Conservation (phyloP, 108 stramenopile species). For the Mediolabrus comicus region DNA sequence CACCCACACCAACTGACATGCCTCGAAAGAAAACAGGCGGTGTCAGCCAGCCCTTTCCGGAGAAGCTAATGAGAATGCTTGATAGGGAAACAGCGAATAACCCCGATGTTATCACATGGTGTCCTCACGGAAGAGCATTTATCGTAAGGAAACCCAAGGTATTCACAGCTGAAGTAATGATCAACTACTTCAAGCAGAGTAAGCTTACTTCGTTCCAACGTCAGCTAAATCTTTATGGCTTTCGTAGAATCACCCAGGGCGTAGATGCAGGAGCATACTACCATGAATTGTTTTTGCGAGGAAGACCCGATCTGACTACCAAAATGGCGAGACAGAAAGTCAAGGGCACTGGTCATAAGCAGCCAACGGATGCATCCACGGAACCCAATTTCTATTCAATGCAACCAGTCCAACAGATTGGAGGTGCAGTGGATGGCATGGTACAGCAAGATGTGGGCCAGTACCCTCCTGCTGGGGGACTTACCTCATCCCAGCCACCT, state of each 20-base stretch:
- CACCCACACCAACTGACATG: conserved; percentile 52
- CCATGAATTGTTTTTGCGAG: conserved; percentile 84
- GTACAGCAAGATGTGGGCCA: background rate
- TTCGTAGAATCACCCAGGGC: conserved; percentile 87
- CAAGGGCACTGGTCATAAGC: conserved; percentile 89
- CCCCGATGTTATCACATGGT: conserved; percentile 64
- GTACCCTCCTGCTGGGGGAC: background rate
- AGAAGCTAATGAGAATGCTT: conserved; percentile 82
- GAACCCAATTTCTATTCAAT: conserved; percentile 88
- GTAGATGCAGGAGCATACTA: conserved; percentile 84
- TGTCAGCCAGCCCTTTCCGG: conserved; percentile 85
- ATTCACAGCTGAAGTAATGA: conserved; percentile 88
- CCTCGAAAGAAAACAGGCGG: conserved; percentile 88
- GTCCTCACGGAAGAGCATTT: conserved; percentile 85
- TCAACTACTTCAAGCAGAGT: conserved; percentile 83
- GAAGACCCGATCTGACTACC: conserved; percentile 68
- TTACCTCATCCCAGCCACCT: background rate
- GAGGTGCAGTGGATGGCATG: background rate
- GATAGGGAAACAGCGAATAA: conserved; percentile 37
- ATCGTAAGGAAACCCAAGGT: conserved; percentile 79
- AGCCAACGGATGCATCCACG: conserved; percentile 74
- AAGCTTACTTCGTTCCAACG: conserved; percentile 83
- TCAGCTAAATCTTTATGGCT: conserved; percentile 93
- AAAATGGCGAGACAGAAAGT: conserved; percentile 86
- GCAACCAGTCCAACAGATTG: conserved; percentile 24